Percentiles rank a stretch among this genome's conserved stretches.
Conservation (phyloP, 768 basidiomycete species). For the Lactarius evosmus region DNA sequence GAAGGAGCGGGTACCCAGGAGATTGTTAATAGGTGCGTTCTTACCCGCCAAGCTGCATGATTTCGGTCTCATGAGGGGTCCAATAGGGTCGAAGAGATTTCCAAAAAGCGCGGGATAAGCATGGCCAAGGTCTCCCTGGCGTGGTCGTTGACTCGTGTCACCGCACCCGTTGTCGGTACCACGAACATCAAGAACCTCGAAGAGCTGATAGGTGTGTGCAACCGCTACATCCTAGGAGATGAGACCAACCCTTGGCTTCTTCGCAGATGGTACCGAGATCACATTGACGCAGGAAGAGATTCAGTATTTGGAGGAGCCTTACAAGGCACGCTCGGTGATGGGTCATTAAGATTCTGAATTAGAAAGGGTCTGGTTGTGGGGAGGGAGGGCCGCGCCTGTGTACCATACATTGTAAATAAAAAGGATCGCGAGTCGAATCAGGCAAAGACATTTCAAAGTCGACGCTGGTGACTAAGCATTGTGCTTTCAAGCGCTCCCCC, state of each 20-base stretch:
- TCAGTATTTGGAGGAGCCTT: conserved; percentile 23
- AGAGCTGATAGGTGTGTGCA: conserved; percentile 23
- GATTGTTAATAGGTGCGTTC: conserved; percentile 23
- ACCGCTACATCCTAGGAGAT: not conserved
- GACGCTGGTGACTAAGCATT: not conserved
- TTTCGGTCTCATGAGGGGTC: not conserved
- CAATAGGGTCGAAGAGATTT: conserved; percentile 41
- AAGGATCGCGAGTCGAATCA: too few species aligned
- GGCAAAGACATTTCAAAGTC: too few species aligned
- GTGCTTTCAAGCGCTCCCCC: not conserved
- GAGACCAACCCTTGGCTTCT: not conserved
- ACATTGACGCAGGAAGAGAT: conserved; percentile 22
- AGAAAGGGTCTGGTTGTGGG: not conserved
- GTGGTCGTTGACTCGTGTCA: conserved; percentile 27
- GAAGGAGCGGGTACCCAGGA: conserved; percentile 17
- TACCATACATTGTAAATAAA: too few species aligned
- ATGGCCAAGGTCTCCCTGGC: conserved; percentile 47
- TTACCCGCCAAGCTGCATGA: not conserved
- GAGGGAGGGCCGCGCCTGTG: not conserved
- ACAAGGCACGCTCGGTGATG: conserved; percentile 24
- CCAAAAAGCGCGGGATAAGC: conserved; percentile 37
- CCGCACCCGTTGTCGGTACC: conserved; percentile 20
- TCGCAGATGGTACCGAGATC: conserved; percentile 15
- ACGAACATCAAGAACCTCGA: conserved; percentile 25
- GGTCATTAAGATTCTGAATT: conserved; percentile 4